phyloP scores from a whole-genome alignment of 2,329 filamentous ascomycete genomes.

The Fusarium sp. region DNA sequence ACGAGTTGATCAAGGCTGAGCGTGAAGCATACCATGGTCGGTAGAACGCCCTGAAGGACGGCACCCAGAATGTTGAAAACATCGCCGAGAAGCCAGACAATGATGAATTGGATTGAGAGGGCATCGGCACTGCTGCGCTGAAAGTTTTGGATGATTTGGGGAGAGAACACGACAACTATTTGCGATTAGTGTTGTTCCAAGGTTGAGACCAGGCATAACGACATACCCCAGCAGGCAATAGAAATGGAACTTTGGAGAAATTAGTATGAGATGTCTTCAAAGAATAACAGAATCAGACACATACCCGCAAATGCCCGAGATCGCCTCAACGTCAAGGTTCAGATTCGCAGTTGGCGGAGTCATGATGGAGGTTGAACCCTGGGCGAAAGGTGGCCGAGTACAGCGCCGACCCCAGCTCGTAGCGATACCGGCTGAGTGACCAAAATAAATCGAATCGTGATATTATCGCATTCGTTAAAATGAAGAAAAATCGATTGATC shows the following conservation, averaged over 20 bases:
- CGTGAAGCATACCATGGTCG: constrained; percentile 76
- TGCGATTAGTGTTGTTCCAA: constrained; percentile 25
- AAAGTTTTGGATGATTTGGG: constrained; percentile 97
- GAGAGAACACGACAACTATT: constrained; percentile 89
- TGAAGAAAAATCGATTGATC: neutral
- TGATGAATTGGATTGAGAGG: constrained; percentile 88
- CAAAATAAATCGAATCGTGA: neutral
- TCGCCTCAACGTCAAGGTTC: constrained; percentile 86
- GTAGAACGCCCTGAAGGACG: constrained; percentile 87
- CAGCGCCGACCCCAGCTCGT: constrained; percentile 12
- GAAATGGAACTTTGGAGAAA: constrained; percentile 77
- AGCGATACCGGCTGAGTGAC: constrained; percentile 2
- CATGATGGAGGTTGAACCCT: constrained; percentile 50
- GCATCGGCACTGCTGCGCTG: constrained; percentile 85
- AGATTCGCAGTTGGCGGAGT: constrained; percentile 64
- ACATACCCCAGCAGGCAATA: constrained; percentile 84
- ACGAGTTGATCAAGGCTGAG: neutral
- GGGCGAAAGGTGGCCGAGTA: constrained; percentile 26
- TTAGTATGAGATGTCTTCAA: constrained; percentile 10
- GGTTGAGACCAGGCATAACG: neutral
- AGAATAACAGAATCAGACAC: constrained; percentile 48
- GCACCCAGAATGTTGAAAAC: constrained; percentile 97
- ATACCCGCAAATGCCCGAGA: constrained; percentile 90
- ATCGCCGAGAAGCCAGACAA: constrained; percentile 93
- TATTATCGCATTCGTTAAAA: constrained; percentile 17